A percentile compares a stretch with the other conserved stretches of the same genome.
phyloP scores from a whole-genome alignment of 495 filamentous ascomycete species.

The Trichoderma virens region DNA sequence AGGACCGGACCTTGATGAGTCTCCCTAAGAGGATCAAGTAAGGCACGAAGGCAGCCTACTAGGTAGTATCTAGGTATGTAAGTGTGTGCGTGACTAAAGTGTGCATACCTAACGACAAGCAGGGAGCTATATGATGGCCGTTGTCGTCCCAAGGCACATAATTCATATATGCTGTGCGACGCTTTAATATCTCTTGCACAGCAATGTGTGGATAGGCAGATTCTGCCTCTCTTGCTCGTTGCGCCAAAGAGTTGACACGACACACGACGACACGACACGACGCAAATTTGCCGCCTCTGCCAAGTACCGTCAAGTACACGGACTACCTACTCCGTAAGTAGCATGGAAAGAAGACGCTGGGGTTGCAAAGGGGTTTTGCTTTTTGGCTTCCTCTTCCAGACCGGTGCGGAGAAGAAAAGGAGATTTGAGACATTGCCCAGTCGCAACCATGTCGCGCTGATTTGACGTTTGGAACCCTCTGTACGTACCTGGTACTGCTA shows the following conservation, averaged over 20 bases:
- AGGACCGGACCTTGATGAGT: background rate
- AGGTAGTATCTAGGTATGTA: background rate
- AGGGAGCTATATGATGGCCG: conserved; percentile 6
- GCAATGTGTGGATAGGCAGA: background rate
- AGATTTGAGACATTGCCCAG: background rate
- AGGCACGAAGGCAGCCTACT: background rate
- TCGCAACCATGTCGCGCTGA: background rate
- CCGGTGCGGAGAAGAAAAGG: background rate
- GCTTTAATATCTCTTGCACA: background rate
- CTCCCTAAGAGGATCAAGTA: background rate
- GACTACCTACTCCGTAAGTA: background rate
- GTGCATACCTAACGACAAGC: background rate
- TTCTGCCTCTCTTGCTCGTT: background rate
- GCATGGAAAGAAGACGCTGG: background rate
- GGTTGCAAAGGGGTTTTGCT: background rate
- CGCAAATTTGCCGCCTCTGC: background rate
- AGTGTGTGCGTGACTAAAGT: background rate
- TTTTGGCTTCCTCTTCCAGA: background rate
- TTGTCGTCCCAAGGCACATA: background rate
- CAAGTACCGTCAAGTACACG: background rate
- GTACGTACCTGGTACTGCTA: background rate
- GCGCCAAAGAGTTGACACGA: background rate
- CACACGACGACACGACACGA: background rate
- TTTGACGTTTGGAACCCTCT: background rate
- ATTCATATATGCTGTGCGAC: conserved; percentile 4